Percentiles rank a stretch among this genome's conserved stretches.
Conservation (phyloP, 2,329 filamentous ascomycete genomes). For the Aspergillus sergii region DNA sequence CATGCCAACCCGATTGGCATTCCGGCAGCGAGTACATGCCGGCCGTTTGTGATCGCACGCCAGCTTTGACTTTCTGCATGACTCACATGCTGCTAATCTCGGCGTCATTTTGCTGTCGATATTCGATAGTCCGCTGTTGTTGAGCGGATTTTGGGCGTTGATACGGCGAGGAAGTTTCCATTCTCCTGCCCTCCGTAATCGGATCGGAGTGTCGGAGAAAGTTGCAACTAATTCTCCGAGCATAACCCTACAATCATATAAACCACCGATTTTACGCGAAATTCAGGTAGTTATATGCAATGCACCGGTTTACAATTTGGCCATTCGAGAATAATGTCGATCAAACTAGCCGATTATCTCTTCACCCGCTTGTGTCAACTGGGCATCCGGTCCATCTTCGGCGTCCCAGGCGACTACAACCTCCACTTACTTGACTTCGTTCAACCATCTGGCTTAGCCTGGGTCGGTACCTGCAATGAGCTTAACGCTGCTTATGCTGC, state of each 20-base stretch:
- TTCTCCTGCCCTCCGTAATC: not conserved
- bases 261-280: not conserved
- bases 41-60: slow-evolving; percentile 12
- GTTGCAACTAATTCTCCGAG: too few relatives aligned
- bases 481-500: slow-evolving; percentile 63
- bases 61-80: slow-evolving; percentile 8
- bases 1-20: slow-evolving; percentile 21
- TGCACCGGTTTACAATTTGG: too few relatives aligned
- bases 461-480: slow-evolving; percentile 71
- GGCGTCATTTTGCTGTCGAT: too few relatives aligned
- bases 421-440: slow-evolving; percentile 69
- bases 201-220: not conserved
- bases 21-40: slow-evolving; percentile 8
- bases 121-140: too few relatives aligned
- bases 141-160: too few relatives aligned
- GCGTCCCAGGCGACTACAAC: slow-evolving; percentile 71
- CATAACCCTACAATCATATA: not conserved
- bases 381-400: slow-evolving; percentile 57
- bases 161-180: too few relatives aligned
- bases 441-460: slow-evolving; percentile 59
- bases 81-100: slow-evolving; percentile 7
- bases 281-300: not conserved
- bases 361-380: slow-evolving; percentile 66
- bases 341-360: slow-evolving; percentile 54
- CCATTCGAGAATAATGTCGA: not conserved